Conservation (phyloP, 2,329 filamentous ascomycete species). For the Epichloe glyceriae region DNA sequence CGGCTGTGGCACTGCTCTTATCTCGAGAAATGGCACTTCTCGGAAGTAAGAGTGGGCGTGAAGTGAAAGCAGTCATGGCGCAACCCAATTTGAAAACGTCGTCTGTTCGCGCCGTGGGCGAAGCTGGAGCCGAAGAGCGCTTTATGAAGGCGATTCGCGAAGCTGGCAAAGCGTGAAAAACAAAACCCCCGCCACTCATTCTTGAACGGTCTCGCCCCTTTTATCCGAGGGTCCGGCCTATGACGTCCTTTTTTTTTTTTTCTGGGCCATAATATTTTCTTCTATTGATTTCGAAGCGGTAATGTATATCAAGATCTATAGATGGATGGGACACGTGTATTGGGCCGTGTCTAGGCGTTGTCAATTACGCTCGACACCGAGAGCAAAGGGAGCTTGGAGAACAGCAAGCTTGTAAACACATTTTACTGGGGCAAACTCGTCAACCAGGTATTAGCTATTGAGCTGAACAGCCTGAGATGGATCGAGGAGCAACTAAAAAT, state of each 20-base stretch:
- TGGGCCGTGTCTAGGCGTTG: slow-evolving; percentile 8
- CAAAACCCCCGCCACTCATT: background rate
- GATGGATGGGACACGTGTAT: slow-evolving; percentile 5
- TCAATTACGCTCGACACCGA: background rate
- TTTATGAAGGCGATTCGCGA: slow-evolving; percentile 24
- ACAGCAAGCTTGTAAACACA: background rate
- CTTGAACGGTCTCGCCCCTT: background rate
- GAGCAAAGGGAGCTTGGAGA: background rate
- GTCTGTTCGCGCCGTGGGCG: slow-evolving; percentile 24
- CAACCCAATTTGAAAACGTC: slow-evolving; percentile 17
- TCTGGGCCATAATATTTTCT: slow-evolving; percentile 4
- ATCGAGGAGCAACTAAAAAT: too few species aligned
- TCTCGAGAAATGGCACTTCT: slow-evolving; percentile 39
- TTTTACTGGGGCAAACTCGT: background rate
- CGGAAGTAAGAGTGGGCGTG: slow-evolving; percentile 28
- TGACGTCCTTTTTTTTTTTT: background rate
- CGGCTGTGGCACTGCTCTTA: slow-evolving; percentile 54
- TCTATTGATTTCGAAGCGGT: slow-evolving; percentile 9
- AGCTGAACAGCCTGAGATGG: background rate
- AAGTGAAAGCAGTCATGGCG: slow-evolving; percentile 28
- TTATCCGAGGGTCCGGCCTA: background rate
- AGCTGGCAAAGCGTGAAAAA: slow-evolving; percentile 19
- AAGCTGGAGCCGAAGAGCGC: slow-evolving; percentile 34
- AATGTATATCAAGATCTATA: slow-evolving; percentile 14
- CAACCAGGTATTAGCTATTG: background rate